phyloP scores from a whole-genome alignment of 495 filamentous ascomycete genomes.

The Hypoxylon perforatum region DNA sequence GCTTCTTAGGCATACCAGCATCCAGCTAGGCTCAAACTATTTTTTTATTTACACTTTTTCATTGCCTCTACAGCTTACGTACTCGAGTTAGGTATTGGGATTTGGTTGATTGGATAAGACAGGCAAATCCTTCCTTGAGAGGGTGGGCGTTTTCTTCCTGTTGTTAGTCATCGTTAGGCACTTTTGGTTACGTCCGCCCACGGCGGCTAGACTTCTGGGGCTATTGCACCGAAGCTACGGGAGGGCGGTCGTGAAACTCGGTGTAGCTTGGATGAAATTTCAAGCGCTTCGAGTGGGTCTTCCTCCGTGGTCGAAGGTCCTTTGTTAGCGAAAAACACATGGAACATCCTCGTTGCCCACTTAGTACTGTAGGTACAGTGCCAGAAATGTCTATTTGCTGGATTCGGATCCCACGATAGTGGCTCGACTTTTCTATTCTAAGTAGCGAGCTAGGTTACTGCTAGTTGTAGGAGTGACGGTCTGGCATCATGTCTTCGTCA shows the following conservation, averaged over 20 bases:
- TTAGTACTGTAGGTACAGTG: neutral
- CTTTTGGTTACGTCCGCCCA: neutral
- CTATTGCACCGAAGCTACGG: constrained; percentile 37
- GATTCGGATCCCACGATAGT: neutral
- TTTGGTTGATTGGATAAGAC: constrained; percentile 21
- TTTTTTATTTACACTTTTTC: neutral
- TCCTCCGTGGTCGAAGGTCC: constrained; percentile 12
- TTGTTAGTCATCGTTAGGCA: constrained; percentile 17
- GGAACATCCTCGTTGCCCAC: constrained; percentile 32
- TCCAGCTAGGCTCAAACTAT: constrained; percentile 4
- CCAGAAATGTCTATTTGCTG: neutral
- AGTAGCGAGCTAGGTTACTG: neutral
- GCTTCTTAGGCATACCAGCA: constrained; percentile 12
- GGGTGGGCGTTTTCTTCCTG: constrained; percentile 18
- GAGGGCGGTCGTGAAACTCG: constrained; percentile 28
- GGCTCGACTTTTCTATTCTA: neutral
- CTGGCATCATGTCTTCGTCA: constrained; percentile 7
- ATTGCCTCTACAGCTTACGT: constrained; percentile 27
- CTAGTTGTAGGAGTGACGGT: neutral
- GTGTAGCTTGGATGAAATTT: constrained; percentile 29
- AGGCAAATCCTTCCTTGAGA: neutral
- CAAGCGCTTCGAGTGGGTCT: constrained; percentile 29
- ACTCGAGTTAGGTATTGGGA: constrained; percentile 1
- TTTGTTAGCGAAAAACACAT: constrained; percentile 26
- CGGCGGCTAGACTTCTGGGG: constrained; percentile 27